Evolutionary conservation across 805 yeast genomes (phyloP).

Genomic region (Yarrowia deformans): DNA sequence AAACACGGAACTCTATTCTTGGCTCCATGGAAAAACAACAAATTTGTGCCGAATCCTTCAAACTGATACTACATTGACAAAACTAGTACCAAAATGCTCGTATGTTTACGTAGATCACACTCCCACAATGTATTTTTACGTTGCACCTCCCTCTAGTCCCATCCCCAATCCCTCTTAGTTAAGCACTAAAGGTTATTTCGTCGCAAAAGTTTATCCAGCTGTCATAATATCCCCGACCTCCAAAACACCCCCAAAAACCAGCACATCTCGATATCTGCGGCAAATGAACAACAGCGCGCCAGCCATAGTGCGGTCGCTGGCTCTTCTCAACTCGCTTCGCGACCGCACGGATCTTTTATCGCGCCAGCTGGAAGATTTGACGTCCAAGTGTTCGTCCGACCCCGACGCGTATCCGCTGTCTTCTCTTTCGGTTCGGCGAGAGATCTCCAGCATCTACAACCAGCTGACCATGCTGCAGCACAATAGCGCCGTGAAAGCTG

Average conservation of each 20-base stretch:
- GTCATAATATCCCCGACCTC: constrained; percentile 7
- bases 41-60: too few species aligned
- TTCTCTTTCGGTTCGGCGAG: constrained; percentile 11
- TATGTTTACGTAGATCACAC: too few species aligned
- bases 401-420: constrained; percentile 29
- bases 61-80: too few species aligned
- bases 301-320: constrained; percentile 37
- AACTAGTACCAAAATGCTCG: too few species aligned
- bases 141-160: too few species aligned
- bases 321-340: constrained; percentile 29
- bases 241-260: neutral
- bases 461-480: constrained; percentile 32
- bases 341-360: constrained; percentile 33
- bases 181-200: too few species aligned
- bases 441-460: constrained; percentile 28
- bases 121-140: too few species aligned
- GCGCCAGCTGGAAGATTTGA: constrained; percentile 10
- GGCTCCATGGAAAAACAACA: too few species aligned
- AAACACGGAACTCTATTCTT: too few species aligned
- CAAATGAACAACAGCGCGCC: constrained; percentile 37
- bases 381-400: constrained; percentile 15
- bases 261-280: neutral
- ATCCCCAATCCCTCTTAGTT: too few species aligned
- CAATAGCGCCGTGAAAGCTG: constrained; percentile 17
- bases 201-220: constrained; percentile 21